These are phyloP conservation scores for Pisolithus tinctorius DNA, from an alignment of 768 basidiomycete species.

Conservation along the genomic window DNA sequence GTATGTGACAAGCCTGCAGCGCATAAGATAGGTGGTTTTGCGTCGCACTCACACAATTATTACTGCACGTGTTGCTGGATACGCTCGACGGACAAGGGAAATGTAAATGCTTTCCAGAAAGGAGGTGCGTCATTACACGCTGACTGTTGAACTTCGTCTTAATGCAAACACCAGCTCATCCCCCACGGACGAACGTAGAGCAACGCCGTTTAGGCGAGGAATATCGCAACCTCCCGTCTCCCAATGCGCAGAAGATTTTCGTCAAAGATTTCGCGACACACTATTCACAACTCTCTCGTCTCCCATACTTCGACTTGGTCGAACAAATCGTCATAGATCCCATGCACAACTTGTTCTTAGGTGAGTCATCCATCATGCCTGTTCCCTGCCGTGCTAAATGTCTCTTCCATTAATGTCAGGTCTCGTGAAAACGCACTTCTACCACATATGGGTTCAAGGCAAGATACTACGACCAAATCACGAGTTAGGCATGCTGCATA, in stretches of 20 bases:
- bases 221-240: too few relatives aligned
- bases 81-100: too few relatives aligned
- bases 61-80: too few relatives aligned
- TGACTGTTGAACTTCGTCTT: background rate
- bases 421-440: constrained; percentile 20
- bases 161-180: background rate
- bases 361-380: background rate
- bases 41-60: too few relatives aligned
- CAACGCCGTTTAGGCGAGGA: background rate
- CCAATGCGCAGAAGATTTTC: too few relatives aligned
- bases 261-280: too few relatives aligned
- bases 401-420: constrained; percentile 2
- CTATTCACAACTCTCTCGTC: background rate
- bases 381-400: background rate
- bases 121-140: too few relatives aligned
- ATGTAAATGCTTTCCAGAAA: too few relatives aligned
- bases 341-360: constrained; percentile 18
- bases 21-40: too few relatives aligned
- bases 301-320: constrained; percentile 26
- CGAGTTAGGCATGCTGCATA: background rate
- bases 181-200: constrained; percentile 7
- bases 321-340: constrained; percentile 24
- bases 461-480: constrained; percentile 9
- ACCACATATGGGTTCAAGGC: constrained; percentile 20
- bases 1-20: too few relatives aligned